Conservation (phyloP, 202 grass and related monocot genomes). For the Tripidium arundinaceum region DNA sequence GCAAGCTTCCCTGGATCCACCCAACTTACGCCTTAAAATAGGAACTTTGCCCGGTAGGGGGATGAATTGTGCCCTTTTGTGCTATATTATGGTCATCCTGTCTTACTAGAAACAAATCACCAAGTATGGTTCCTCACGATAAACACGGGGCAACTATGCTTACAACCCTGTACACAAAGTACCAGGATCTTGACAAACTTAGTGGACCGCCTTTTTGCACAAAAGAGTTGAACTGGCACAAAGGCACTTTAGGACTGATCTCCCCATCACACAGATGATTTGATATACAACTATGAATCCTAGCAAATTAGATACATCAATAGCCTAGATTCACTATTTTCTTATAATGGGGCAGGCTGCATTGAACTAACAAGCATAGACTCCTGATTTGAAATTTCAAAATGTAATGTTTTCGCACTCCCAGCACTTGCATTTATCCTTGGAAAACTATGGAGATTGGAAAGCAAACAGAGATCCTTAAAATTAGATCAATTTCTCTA, state of each 20-base stretch:
- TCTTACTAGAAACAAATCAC: background rate
- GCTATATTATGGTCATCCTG: background rate
- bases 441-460: background rate
- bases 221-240: constrained; percentile 16
- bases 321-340: background rate
- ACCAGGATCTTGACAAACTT: background rate
- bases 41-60: background rate
- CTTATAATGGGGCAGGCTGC: background rate
- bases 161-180: background rate
- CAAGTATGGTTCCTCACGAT: background rate
- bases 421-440: background rate
- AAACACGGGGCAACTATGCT: background rate
- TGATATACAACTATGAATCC: background rate
- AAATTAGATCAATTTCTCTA: background rate
- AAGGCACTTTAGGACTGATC: constrained; percentile 1
- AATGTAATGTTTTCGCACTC: background rate
- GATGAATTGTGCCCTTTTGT: background rate
- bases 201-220: background rate
- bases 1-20: background rate
- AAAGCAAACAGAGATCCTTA: background rate
- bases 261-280: background rate
- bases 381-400: background rate
- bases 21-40: background rate
- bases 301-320: background rate
- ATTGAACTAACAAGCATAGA: background rate